Evolutionary conservation across 169 alveolate genomes (phyloP).

Genomic region (Plasmodium sp.): DNA sequence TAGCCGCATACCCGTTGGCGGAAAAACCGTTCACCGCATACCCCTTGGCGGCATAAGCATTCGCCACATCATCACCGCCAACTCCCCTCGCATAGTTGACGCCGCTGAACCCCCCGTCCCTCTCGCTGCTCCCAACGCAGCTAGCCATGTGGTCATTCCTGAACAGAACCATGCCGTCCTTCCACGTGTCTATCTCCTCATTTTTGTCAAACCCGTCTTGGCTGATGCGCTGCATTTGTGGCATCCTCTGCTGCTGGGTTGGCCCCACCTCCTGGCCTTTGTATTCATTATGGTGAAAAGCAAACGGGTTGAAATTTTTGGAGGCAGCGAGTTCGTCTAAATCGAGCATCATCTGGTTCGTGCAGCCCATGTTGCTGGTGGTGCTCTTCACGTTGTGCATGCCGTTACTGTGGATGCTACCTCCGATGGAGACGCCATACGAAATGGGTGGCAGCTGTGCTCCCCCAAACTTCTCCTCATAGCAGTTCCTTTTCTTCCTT

Average conservation of each 20-base stretch:
- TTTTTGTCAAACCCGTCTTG: conserved; percentile 1
- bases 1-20: background rate
- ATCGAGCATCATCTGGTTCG: background rate
- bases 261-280: background rate
- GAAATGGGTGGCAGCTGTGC: background rate
- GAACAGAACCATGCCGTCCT: background rate
- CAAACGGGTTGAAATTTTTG: background rate
- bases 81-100: background rate
- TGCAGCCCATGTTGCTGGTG: background rate
- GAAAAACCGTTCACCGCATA: background rate
- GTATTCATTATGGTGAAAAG: background rate
- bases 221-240: background rate
- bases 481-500: conserved; percentile 9
- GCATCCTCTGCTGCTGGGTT: background rate
- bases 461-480: conserved; percentile 7
- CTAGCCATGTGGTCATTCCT: background rate
- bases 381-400: background rate
- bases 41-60: background rate
- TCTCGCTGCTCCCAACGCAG: background rate
- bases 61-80: background rate
- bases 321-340: background rate
- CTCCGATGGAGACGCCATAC: background rate
- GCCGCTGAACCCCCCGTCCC: background rate
- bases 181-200: conserved; percentile 8
- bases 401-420: background rate